phyloP scores from a whole-genome alignment of 495 filamentous ascomycete species.

The Viridothelium virens region DNA sequence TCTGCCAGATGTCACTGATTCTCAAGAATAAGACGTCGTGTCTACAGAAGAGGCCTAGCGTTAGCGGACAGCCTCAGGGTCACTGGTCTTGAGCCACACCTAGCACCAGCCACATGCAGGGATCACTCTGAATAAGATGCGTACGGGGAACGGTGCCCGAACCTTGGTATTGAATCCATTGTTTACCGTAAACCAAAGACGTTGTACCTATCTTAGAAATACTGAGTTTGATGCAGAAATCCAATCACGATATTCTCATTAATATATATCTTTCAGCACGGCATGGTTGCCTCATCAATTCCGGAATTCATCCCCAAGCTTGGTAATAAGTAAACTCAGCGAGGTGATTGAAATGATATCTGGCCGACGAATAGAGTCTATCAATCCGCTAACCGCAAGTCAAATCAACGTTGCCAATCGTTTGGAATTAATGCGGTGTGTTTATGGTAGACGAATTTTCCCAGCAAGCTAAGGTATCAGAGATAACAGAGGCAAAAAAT shows the following conservation, averaged over 20 bases:
- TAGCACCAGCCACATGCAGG: background rate
- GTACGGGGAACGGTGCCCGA: too few species aligned
- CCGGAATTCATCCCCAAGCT: too few species aligned
- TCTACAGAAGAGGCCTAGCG: background rate
- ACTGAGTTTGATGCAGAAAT: too few species aligned
- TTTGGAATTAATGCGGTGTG: background rate
- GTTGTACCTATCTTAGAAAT: too few species aligned
- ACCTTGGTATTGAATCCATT: too few species aligned
- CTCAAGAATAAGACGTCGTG: background rate
- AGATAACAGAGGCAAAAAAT: background rate
- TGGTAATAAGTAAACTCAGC: too few species aligned
- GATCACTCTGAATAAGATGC: background rate
- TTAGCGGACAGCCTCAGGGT: background rate
- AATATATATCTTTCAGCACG: too few species aligned
- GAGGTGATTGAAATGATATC: too few species aligned
- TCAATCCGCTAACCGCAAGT: background rate
- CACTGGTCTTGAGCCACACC: background rate
- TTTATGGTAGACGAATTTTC: background rate
- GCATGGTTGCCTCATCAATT: too few species aligned
- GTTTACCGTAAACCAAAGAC: too few species aligned
- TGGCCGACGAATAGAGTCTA: too few species aligned
- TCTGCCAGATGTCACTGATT: background rate
- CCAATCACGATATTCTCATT: too few species aligned
- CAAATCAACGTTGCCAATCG: background rate
- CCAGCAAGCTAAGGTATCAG: background rate